Evolutionary conservation across 148 eudicot species (phyloP).

Genomic region (Amaranthus cruentus): DNA sequence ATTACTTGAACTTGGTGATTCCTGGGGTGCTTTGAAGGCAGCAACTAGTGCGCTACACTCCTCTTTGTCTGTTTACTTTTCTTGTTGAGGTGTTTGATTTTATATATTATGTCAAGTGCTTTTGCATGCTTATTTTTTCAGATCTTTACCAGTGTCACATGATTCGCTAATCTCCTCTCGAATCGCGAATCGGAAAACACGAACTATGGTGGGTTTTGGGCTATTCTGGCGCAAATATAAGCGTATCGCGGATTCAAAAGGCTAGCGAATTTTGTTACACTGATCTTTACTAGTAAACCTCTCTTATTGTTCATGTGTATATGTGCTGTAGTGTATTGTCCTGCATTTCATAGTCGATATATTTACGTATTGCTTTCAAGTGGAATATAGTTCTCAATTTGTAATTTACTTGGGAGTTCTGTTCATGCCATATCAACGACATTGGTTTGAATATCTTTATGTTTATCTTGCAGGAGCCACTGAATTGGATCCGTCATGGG

Average conservation of each 20-base stretch:
- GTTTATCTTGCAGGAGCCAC: slow-evolving; percentile 61
- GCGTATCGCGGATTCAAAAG: too few species aligned
- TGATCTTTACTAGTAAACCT: too few species aligned
- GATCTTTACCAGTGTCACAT: background rate
- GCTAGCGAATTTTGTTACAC: too few species aligned
- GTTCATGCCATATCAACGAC: background rate
- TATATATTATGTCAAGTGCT: slow-evolving; percentile 2
- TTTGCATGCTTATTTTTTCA: slow-evolving; percentile 1
- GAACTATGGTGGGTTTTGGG: too few species aligned
- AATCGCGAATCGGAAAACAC: too few species aligned
- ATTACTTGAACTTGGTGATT: slow-evolving; percentile 75
- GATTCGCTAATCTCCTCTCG: too few species aligned
- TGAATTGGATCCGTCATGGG: slow-evolving; percentile 72
- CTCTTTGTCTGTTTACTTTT: slow-evolving; percentile 17
- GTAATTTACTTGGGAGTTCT: background rate
- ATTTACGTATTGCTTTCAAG: background rate
- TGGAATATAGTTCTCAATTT: background rate
- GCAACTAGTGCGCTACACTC: slow-evolving; percentile 54
- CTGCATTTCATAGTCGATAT: background rate
- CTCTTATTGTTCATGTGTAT: background rate
- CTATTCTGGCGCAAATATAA: too few species aligned
- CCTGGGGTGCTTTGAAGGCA: slow-evolving; percentile 86
- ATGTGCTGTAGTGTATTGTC: background rate
- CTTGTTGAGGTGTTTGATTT: slow-evolving; percentile 7
- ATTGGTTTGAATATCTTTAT: background rate